phyloP scores from a whole-genome alignment of 108 stramenopile species.

The Cyclotella choctawhatcheeana region DNA sequence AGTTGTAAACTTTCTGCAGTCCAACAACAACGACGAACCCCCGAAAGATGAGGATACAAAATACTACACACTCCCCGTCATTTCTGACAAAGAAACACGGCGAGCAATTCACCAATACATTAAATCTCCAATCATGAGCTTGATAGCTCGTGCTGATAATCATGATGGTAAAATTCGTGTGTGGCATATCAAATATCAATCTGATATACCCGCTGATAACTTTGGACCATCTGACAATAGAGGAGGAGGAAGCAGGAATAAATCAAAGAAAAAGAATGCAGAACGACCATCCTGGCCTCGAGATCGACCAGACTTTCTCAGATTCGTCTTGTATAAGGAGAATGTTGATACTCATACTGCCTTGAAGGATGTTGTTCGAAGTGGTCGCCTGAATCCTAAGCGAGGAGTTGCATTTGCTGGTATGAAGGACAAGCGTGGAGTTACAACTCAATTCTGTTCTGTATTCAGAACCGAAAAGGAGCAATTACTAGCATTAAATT shows the following conservation, averaged over 20 bases:
- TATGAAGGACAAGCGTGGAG: conserved; percentile 94
- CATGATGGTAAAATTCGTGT: conserved; percentile 70
- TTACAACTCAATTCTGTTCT: conserved; percentile 90
- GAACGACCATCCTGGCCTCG: conserved; percentile 61
- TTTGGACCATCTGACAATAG: conserved; percentile 24
- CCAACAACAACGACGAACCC: conserved; percentile 16
- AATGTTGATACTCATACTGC: conserved; percentile 88
- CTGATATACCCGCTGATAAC: conserved; percentile 75
- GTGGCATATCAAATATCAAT: conserved; percentile 74
- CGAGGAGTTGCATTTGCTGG: conserved; percentile 77
- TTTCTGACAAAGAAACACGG: conserved; percentile 67
- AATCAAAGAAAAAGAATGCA: background rate
- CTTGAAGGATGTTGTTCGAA: conserved; percentile 63
- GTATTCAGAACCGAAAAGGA: conserved; percentile 70
- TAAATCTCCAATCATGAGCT: conserved; percentile 42
- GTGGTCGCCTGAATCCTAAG: conserved; percentile 54
- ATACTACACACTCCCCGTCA: conserved; percentile 59
- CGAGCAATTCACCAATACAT: conserved; percentile 68
- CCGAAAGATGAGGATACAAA: conserved; percentile 36
- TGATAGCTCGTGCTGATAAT: conserved; percentile 71
- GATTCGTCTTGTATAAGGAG: conserved; percentile 90
- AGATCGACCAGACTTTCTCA: conserved; percentile 77
- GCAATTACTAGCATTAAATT: conserved; percentile 63
- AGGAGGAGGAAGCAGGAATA: conserved; percentile 45
- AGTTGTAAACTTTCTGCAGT: conserved; percentile 52